Evolutionary conservation across 495 filamentous ascomycete species (phyloP), one percentile per base, ranked within the genome.

Genomic region (Choiromyces venosus): DNA sequence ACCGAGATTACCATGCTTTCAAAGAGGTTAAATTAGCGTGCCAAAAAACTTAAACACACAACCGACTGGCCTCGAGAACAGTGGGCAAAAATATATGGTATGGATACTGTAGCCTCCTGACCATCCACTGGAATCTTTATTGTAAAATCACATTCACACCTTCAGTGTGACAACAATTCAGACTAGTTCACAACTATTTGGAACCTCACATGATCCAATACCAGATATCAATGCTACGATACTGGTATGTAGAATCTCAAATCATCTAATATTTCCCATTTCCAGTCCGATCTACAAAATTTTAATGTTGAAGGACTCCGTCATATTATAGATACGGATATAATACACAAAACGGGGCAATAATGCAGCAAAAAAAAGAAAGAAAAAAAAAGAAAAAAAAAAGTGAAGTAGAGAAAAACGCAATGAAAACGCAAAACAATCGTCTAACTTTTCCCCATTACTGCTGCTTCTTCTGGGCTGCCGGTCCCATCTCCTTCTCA

Each of bases 401-500:
- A 14, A 9, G 42, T 12, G 14, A 21, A 18, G 18, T 2, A 0
- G 0, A 19, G n/a, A 46, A 46, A n/a, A n/a, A n/a, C n/a, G n/a
- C n/a, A n/a, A 46, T 6, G n/a, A 61, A 0, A 52, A 9, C 19
- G 19, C 19, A 9, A n/a, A 18, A 42, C 40, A 42, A 52, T 33
- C 3, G 10, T 66, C 66, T 70, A 64, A n/a, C 72, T 44, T 21
- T 40, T 52, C 40, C 9, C 52, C 61, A 56, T 25, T 74, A 78
- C 70, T 84, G 87, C 84, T 91, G 86, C 82, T 91, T 87, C 85
- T 96, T 96, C 87, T 92, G 96, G 70, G 89, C 91, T 40, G 87
- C 85, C 65, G 93, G 90, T 0, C 94, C 92, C 84, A 92, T 97
- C 82, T 97, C 94, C 86, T 95, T 97, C 80, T 96, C 93, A 82